Evolutionary conservation across 2,329 filamentous ascomycete species (phyloP), one percentile per base, ranked within the genome.

Genomic region (Alternaria solani): DNA sequence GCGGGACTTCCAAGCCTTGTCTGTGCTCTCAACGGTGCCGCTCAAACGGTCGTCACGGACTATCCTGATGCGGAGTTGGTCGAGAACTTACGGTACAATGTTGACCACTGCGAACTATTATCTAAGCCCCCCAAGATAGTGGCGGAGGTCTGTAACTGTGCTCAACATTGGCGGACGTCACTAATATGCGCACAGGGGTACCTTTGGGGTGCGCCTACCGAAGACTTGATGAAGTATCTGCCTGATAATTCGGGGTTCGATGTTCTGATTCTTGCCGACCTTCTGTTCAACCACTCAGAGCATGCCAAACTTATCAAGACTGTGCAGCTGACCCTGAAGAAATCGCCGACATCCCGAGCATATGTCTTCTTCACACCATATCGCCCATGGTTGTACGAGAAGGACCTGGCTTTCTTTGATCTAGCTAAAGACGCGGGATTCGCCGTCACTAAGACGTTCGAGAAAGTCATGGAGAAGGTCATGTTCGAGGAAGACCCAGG

Each of bases 321-420:
- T 4, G 86, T 97, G 61, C 82, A 86, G 70, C 76, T 85, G 72
- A 91, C 90, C 16, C 79, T 97, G 70, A 86, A 84, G 68, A 83
- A 81, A 62, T 78, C 81, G 4, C 70, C 76, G 4, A 81, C 81
- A 2, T 87, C 89, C 49, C 85, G 84, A 55, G 93, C 93, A 2
- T 86, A 94, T 70, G 93, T 97, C 7, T 96, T 97, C 78, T 98
- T 97, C 81, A 96, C 94, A 0, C 94, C 92, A 20, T 97, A 98
- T 80, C 85, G 95, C 64, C 94, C 94, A 1, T 97, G 94, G 94
- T 82, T 97, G 73, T 84, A 91, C 70, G 86, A 93, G 64, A 91
- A 93, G 78, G 95, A 97, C 72, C 83, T 96, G 75, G 87, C 86
- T 4, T 97, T 97, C 81, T 97, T 97, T 74, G 91, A 93, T 49